Conservation (phyloP, 441 rosid species). For the Corymbia citriodora region DNA sequence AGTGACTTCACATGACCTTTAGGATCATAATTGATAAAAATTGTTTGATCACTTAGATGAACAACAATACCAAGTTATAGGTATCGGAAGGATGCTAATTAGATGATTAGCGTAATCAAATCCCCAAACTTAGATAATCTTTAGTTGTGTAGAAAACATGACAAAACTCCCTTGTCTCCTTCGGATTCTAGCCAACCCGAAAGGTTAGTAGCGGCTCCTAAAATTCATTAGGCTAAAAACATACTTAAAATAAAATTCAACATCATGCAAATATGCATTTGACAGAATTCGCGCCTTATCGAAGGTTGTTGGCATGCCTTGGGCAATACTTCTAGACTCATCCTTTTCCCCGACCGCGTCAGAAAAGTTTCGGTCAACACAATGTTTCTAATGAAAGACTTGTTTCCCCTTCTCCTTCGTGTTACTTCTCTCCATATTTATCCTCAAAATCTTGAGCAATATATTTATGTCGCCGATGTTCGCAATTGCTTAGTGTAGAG, state of each 20-base stretch:
- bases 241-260: background rate
- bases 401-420: no score
- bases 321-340: background rate
- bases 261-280: rapidly evolving
- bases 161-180: background rate
- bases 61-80: no score
- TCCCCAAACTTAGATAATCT: background rate
- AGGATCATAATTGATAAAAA: background rate
- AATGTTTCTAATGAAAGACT: no score
- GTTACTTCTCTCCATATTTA: no score
- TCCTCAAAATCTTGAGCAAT: no score
- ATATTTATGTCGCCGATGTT: no score
- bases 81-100: no score
- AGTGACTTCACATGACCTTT: background rate
- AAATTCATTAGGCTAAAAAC: no score
- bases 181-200: background rate
- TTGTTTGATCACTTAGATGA: background rate
- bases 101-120: background rate
- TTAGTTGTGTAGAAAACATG: background rate
- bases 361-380: background rate
- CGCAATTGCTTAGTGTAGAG: no score
- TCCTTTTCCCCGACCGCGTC: rapidly evolving
- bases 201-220: background rate
- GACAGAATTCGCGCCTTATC: background rate
- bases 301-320: rapidly evolving